Conservation (phyloP, 768 basidiomycete species). For the Suillus luteus region DNA sequence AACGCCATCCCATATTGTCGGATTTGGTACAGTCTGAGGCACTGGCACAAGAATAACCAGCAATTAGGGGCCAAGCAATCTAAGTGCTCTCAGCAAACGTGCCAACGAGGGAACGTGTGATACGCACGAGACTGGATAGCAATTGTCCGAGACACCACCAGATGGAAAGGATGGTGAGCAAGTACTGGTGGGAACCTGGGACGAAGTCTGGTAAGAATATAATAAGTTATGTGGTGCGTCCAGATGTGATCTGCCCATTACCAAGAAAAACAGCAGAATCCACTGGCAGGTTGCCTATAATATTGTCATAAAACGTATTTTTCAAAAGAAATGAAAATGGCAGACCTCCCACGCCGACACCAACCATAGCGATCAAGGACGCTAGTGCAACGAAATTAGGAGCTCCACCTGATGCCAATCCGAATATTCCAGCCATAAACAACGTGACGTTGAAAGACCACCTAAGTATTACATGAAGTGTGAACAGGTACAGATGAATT, state of each 20-base stretch:
- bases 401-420: slow-evolving; percentile 50
- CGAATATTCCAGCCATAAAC: slow-evolving; percentile 54
- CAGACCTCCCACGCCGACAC: slow-evolving; percentile 51
- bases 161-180: slow-evolving; percentile 56
- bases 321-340: background rate
- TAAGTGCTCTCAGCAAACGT: slow-evolving; percentile 18
- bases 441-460: slow-evolving; percentile 59
- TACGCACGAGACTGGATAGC: slow-evolving; percentile 45
- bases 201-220: slow-evolving; percentile 44
- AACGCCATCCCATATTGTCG: slow-evolving; percentile 67
- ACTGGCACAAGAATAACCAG: slow-evolving; percentile 51
- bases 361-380: slow-evolving; percentile 45
- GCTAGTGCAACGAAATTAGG: slow-evolving; percentile 50
- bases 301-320: background rate
- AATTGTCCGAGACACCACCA: slow-evolving; percentile 65
- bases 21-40: slow-evolving; percentile 38
- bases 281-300: slow-evolving; percentile 54
- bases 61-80: slow-evolving; percentile 63
- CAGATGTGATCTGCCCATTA: slow-evolving; percentile 15
- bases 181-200: slow-evolving; percentile 56
- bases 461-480: slow-evolving; percentile 21
- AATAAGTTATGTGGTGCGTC: background rate
- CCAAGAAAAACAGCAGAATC: slow-evolving; percentile 55
- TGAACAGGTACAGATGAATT: background rate
- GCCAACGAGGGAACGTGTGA: background rate